These are phyloP conservation scores for Graphilbum sp. DNA, from an alignment of 2,329 filamentous ascomycete genomes.

Conservation along the genomic window DNA sequence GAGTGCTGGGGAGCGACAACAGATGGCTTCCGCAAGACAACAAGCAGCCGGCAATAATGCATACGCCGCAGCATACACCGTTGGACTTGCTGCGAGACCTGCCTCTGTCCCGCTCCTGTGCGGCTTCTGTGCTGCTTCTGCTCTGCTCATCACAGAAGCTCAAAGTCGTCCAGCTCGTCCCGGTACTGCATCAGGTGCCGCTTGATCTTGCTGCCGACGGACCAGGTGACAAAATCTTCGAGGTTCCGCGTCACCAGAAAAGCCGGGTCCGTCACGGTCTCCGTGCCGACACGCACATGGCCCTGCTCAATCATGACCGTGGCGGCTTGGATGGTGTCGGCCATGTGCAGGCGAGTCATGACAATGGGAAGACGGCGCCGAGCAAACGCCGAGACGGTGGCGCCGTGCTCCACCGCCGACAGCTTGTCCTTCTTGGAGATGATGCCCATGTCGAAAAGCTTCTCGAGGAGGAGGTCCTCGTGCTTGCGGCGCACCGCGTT, in stretches of 20 bases:
- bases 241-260: constrained; percentile 78
- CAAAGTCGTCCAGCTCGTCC: constrained; percentile 91
- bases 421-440: constrained; percentile 61
- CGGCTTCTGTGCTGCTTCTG: not conserved
- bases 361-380: constrained; percentile 71
- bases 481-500: constrained; percentile 67
- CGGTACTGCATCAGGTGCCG: constrained; percentile 87
- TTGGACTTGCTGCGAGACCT: too few relatives aligned
- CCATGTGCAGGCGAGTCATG: constrained; percentile 79
- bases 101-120: not conserved
- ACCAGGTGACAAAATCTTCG: constrained; percentile 96
- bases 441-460: constrained; percentile 85
- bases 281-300: constrained; percentile 79
- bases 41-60: too few relatives aligned
- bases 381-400: constrained; percentile 81
- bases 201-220: constrained; percentile 94
- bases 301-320: constrained; percentile 87
- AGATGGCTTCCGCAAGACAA: too few relatives aligned
- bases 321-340: constrained; percentile 72
- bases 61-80: too few relatives aligned
- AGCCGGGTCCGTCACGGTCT: constrained; percentile 78
- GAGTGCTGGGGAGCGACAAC: too few relatives aligned
- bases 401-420: constrained; percentile 70
- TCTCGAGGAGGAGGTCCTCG: constrained; percentile 75
- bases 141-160: constrained; percentile 46